Evolutionary conservation across 805 yeast species (phyloP).

Genomic region (Kodamaea neixiangensis): DNA sequence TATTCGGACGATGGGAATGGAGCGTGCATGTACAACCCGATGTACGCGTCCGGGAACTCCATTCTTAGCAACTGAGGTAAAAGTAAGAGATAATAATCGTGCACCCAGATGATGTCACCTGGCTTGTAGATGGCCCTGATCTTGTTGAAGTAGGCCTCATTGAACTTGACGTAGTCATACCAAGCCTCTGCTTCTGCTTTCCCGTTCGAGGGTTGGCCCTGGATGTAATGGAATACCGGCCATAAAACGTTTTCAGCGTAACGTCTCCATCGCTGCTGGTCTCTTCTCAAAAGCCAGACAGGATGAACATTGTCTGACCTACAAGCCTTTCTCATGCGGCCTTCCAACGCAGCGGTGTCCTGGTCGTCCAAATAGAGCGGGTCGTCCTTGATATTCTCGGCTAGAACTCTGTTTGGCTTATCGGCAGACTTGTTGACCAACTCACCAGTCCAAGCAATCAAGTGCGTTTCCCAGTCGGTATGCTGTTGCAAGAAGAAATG

Average conservation of each 20-base stretch:
- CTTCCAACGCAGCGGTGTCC: slow-evolving; percentile 55
- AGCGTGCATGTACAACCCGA: slow-evolving; percentile 80
- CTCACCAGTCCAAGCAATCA: slow-evolving; percentile 97
- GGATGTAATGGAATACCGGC: slow-evolving; percentile 95
- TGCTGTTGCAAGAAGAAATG: slow-evolving; percentile 61
- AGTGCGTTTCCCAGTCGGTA: slow-evolving; percentile 82
- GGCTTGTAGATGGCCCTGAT: slow-evolving; percentile 72
- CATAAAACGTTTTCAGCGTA: slow-evolving; percentile 90
- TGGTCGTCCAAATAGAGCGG: slow-evolving; percentile 59
- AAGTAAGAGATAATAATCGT: slow-evolving; percentile 81
- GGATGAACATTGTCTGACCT: slow-evolving; percentile 67
- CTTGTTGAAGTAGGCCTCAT: slow-evolving; percentile 84
- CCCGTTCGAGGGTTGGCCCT: slow-evolving; percentile 71
- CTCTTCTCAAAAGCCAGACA: slow-evolving; percentile 80
- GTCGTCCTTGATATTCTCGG: slow-evolving; percentile 44
- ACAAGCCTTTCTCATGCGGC: slow-evolving; percentile 46
- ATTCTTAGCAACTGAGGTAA: slow-evolving; percentile 82
- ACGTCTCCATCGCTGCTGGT: slow-evolving; percentile 81
- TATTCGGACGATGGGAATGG: slow-evolving; percentile 97
- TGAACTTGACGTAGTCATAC: slow-evolving; percentile 87
- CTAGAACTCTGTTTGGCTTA: background rate
- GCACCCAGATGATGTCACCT: slow-evolving; percentile 92
- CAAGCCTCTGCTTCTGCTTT: slow-evolving; percentile 69
- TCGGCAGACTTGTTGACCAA: slow-evolving; percentile 42
- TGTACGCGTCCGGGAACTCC: slow-evolving; percentile 69